phyloP scores from a whole-genome alignment of 805 yeast genomes.

The Hanseniaspora taiwanica region DNA sequence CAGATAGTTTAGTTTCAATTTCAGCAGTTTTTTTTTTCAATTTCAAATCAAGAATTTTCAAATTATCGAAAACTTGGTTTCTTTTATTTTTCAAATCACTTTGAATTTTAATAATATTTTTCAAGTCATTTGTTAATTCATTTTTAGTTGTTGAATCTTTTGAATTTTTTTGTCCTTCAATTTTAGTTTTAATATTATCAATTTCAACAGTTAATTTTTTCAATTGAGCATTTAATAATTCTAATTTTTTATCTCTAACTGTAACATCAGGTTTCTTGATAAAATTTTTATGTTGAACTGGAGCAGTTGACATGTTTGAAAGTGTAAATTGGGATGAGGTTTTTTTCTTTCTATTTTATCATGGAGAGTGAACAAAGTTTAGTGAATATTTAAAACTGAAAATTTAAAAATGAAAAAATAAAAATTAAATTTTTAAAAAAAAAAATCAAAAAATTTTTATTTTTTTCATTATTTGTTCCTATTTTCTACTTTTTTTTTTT shows the following conservation, averaged over 20 bases:
- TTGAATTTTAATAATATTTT: conserved; percentile 33
- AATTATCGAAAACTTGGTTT: conserved; percentile 42
- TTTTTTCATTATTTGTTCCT: no score
- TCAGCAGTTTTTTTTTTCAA: conserved; percentile 68
- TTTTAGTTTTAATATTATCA: conserved; percentile 38
- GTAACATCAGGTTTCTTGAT: conserved; percentile 66
- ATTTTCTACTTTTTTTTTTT: no score
- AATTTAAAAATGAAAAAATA: no score
- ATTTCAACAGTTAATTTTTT: conserved; percentile 46
- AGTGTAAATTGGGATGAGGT: neutral
- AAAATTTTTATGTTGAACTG: conserved; percentile 20
- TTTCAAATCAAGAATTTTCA: conserved; percentile 53
- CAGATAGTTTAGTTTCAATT: conserved; percentile 36
- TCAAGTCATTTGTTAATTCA: conserved; percentile 39
- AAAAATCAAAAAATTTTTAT: no score
- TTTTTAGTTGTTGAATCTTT: conserved; percentile 33
- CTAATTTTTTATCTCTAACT: conserved; percentile 46
- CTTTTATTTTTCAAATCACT: conserved; percentile 34
- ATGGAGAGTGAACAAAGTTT: no score
- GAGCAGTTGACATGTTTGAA: neutral
- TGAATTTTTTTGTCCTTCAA: no score
- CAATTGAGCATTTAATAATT: conserved; percentile 44
- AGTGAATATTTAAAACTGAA: no score
- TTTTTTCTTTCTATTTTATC: neutral
- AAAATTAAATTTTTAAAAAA: no score